Evolutionary conservation across 352 stramenopile genomes (phyloP), one percentile per base, ranked within the genome.

Genomic region (Phytophthora citrophthora): DNA sequence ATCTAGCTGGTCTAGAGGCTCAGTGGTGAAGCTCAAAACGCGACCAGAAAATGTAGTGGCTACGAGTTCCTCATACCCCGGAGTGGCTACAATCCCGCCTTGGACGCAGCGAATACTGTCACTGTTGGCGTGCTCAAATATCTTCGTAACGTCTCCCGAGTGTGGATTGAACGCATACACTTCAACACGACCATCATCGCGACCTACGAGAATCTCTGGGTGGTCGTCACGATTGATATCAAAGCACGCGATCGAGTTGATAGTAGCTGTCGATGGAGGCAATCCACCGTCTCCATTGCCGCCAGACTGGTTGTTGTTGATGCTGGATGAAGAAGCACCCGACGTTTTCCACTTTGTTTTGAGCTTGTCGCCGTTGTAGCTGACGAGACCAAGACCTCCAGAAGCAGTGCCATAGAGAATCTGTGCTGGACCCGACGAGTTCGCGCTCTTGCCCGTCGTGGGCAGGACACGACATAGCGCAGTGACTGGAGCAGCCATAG

Each of bases 161-260:
- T 16, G 62, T 0, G 64, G 27, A 44, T 91, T 81, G 39, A 88
- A 91, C 48, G 77, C 70, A 47, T 83, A 93, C 11, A 95, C 81
- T 64, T 96, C 81, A 7, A 96, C 71, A 13, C 77, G 76, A 15
- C 88, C 88, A 61, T 96, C 88, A 49, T 95, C 87, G 20, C 88
- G 76, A 3, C 82, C 88, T 6, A 96, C 72, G 11, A 96, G 66
- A 36, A 96, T 83, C 66, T 95, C 86, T 1, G 74, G 74, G 1
- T 82, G 68, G 62, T 90, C 87, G 60, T 95, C 88, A 24, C 83
- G 89, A 73, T 91, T 93, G 24, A 95, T 78, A 38, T 96, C 88
- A 36, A 82, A 91, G 36, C 81, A 87, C 16, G 67, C 57, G 26
- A 96, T 90, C 36, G 84, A 92, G 39, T 93, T 95, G 64, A 96